Base-by-base conservation (phyloP, 331 rosid species). In the Saraca asoca region DNA sequence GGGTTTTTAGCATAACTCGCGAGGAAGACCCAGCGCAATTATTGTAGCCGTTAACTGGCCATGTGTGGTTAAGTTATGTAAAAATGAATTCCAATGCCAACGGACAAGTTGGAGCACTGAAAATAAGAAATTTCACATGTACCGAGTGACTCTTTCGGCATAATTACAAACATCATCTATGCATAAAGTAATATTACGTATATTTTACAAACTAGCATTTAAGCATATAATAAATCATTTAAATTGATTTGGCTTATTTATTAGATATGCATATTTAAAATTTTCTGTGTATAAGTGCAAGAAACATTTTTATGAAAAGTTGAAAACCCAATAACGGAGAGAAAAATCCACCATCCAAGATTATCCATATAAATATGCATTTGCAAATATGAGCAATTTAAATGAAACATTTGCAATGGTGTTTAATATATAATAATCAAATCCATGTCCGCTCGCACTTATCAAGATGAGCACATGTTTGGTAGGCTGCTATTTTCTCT, bases 41-140 rank as follows among this genome's bases (percentile, higher is more conserved):
- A 82, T 84, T 80, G 51, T 71, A 62, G 43, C 60, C 58, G 62
- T 70, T 68, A 45, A 78, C 78, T 78, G 83, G 80, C 75, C 89
- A 77, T 66, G 82, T n/a, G n/a, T n/a, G n/a, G n/a, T n/a, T 79
- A 84, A 24, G 31, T 24, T 24, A 3, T 3, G 31, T 3, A 24
- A 24, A n/a, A 24, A 24, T 3, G 31, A 24, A 24, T 24, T 24
- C 31, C 31, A 24, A 24, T 24, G 31, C 31, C 31, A 24, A 24
- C 3, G 31, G 31, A 24, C 31, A 3, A 3, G 3, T 24, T 24
- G 31, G 31, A 24, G 2, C 82, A 71, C 69, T 20, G 68, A 24
- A 24, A 7, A 34, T 19, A 52, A 19, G 29, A 24, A 15, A 31
- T 31, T 33, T 17, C 31, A 24, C 31, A 4, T n/a, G 53, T 15